Evolutionary conservation across 2,329 filamentous ascomycete species (phyloP), one percentile per base, ranked within the genome.

Genomic region (Aureobasidium uvarum): DNA sequence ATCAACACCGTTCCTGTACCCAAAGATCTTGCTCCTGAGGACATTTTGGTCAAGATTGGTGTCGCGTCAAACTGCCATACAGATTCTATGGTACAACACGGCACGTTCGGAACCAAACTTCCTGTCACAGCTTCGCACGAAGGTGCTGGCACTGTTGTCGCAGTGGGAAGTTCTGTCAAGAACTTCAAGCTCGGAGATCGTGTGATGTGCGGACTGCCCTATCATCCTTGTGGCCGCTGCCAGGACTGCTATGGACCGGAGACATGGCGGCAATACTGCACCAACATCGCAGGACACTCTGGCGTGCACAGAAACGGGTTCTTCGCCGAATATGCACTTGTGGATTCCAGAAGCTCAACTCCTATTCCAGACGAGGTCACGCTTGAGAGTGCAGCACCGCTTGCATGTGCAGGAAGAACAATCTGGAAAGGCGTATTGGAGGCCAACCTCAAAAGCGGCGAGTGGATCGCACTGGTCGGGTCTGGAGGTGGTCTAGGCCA

Each of bases 61-160:
- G 84, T 84, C 18, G 85, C 83, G 11, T 85, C 83, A 1, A 81
- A 86, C 71, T 88, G 85, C 76, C 85, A 88, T 76, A 87, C 86
- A 0, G 85, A 88, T 75, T 74, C 74, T 67, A 85, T 87, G 82
- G 83, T 86, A 4, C 69, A 71, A 7, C 70, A 76, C 1, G 85
- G 85, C 55, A 73, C 79, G 52, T 82, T 87, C 72, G 73, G 72
- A 7, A 78, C 79, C 0, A 64, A 72, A 3, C 76, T 87, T 0
- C 85, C 85, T 0, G 77, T 79, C 65, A 86, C 79, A 10, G 83
- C 78, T 7, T 86, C 83, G 0, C 84, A 86, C 71, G 84, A 87
- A 73, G 84, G 83, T 20, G 75, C 82, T 18, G 84, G 84, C 20
- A 84, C 84, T 20, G 79, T 86, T 59, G 81, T 81, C 8, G 77